Evolutionary conservation across 495 filamentous ascomycete genomes (phyloP).

Genomic region (Viridothelium virens): DNA sequence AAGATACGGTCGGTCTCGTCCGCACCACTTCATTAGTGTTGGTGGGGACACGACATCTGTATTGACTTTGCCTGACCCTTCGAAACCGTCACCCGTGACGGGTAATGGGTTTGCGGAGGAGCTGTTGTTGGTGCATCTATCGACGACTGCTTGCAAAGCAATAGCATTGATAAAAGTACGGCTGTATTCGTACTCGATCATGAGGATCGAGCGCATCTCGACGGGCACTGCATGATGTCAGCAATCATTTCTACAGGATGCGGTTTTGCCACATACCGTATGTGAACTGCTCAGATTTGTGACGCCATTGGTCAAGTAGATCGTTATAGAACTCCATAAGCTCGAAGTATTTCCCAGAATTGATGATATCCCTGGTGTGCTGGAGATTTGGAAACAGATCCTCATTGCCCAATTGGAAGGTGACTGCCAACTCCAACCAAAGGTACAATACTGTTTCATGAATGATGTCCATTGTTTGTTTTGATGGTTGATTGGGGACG

Average conservation of each 20-base stretch:
- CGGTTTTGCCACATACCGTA: conserved; percentile 28
- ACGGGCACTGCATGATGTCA: conserved; percentile 50
- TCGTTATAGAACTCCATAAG: conserved; percentile 75
- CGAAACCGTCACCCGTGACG: neutral
- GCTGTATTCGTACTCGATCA: conserved; percentile 52
- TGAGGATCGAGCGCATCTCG: conserved; percentile 72
- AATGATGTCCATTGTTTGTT: conserved; percentile 24
- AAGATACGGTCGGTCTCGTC: conserved; percentile 68
- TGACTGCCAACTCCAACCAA: conserved; percentile 82
- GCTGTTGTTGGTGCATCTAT: conserved; percentile 70
- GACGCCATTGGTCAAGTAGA: conserved; percentile 64
- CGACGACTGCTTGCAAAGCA: conserved; percentile 87
- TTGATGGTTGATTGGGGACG: conserved; percentile 28
- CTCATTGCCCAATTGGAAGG: conserved; percentile 83
- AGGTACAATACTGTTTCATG: conserved; percentile 77
- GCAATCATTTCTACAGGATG: conserved; percentile 35
- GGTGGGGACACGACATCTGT: conserved; percentile 41
- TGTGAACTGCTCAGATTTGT: conserved; percentile 55
- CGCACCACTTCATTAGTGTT: conserved; percentile 50
- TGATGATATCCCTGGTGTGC: conserved; percentile 77
- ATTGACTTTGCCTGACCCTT: conserved; percentile 28
- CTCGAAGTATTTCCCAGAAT: conserved; percentile 69
- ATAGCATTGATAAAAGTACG: conserved; percentile 82
- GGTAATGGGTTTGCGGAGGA: conserved; percentile 43
- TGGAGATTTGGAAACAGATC: conserved; percentile 73